phyloP scores from a whole-genome alignment of 495 filamentous ascomycete species.

The Podospora sp. region DNA sequence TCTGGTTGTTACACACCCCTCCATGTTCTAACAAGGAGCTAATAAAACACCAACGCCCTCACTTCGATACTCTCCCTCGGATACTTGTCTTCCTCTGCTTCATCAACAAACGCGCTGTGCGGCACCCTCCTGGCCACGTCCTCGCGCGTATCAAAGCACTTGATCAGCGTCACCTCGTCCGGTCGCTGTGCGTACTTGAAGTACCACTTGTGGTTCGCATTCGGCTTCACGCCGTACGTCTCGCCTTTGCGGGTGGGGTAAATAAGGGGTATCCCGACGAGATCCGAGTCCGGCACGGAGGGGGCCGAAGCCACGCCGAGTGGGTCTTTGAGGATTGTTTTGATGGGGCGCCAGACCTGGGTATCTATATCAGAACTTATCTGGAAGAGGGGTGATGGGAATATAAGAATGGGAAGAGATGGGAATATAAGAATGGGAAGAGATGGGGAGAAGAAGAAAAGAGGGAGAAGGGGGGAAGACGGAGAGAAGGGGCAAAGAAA shows the following conservation, averaged over 20 bases:
- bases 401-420: neutral
- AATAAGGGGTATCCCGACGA: conserved; percentile 69
- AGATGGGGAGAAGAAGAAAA: too few relatives aligned
- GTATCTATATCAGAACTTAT: neutral
- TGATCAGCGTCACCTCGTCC: conserved; percentile 66
- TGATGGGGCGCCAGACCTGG: conserved; percentile 70
- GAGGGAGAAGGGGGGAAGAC: too few relatives aligned
- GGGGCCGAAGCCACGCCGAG: conserved; percentile 63
- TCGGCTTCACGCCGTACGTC: conserved; percentile 67
- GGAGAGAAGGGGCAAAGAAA: too few relatives aligned
- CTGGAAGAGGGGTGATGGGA: neutral
- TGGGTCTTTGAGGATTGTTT: conserved; percentile 63
- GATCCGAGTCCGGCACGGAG: conserved; percentile 64
- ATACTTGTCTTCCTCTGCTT: conserved; percentile 48
- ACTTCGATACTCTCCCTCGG: conserved; percentile 68
- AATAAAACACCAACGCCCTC: conserved; percentile 36
- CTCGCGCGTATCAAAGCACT: conserved; percentile 71
- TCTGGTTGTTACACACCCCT: neutral
- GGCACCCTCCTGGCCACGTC: conserved; percentile 62
- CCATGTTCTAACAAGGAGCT: neutral
- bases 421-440: too few relatives aligned
- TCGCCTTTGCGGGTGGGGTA: conserved; percentile 75
- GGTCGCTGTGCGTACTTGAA: conserved; percentile 74
- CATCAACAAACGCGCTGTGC: conserved; percentile 65
- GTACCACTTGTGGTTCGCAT: conserved; percentile 65